Base-by-base conservation (phyloP, 345 rosid genomes). In the Dovyalis caffra region DNA sequence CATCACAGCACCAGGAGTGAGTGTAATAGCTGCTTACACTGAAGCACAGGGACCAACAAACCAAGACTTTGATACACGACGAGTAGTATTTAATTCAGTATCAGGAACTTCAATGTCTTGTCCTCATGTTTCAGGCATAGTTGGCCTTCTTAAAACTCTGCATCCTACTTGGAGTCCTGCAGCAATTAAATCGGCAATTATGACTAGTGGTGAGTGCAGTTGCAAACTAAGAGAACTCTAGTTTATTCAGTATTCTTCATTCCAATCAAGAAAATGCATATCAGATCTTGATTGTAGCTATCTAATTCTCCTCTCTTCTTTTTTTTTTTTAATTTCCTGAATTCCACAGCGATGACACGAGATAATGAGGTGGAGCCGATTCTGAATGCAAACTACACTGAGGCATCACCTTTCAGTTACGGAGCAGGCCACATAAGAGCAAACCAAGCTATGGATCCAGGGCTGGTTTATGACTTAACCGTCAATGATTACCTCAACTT, bases 101-200 rank as follows among this genome's bases (percentile, higher is more conserved):
- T 79, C 82, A 57, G 83, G 83, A 10, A 80, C 83, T 71, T 80
- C 83, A 26, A 80, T 80, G 83, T 71, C 83, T 7, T 80, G 83
- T 29, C 83, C 83, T 66, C 83, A 80, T 72, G 77, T 80, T 68
- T 70, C 83, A 35, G 83, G 83, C 57, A 67, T 76, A 33, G 76
- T 72, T 29, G 83, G 76, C 69, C 79, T 80, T 49, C 83, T 80
- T 37, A 76, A 49, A 49, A 34, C 74, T n/a, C 45, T 80, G 47
- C 61, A 80, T 72, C 83, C 79, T 16, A 28, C 15, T 67, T 80
- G 83, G 83, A 75, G 76, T 18, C 83, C 83, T 20, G 83, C 83
- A 2, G 76, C 77, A 10, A 80, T 80, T 61, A 80, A 72, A 71
- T 80, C 83, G 34, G 79, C 83, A 21, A 76, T 80, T n/a, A 80